Evolutionary conservation across 192 early-diverging fungal genomes (phyloP).

Genomic region (Umbelopsis vinacea): DNA sequence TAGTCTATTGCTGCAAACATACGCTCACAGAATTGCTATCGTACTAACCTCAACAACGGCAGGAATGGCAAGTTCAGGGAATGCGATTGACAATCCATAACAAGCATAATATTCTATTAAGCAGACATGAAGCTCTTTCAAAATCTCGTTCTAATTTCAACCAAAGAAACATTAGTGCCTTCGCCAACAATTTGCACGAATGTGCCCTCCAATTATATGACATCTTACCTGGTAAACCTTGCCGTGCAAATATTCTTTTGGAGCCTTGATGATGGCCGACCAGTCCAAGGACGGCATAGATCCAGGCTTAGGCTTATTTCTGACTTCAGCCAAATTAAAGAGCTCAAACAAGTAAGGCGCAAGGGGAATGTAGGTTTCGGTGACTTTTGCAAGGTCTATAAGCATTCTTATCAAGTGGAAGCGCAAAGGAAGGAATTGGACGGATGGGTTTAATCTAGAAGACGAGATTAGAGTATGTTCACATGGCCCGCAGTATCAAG

Average conservation of each 20-base stretch:
- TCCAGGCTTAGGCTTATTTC: conserved; percentile 64
- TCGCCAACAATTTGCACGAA: not conserved
- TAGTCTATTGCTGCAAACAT: not conserved
- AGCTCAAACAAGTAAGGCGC: conserved; percentile 85
- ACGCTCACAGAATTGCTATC: not conserved
- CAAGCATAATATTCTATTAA: conserved; percentile 81
- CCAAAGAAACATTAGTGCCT: too few relatives aligned
- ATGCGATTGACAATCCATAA: conserved; percentile 83
- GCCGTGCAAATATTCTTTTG: conserved; percentile 82
- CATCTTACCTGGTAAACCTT: conserved; percentile 67
- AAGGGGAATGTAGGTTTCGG: conserved; percentile 84
- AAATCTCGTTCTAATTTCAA: conserved; percentile 60
- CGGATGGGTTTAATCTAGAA: conserved; percentile 75
- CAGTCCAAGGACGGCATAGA: conserved; percentile 86
- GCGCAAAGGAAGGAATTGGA: conserved; percentile 89
- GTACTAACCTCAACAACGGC: conserved; percentile 70
- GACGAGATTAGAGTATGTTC: not conserved
- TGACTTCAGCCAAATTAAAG: conserved; percentile 72
- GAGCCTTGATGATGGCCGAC: conserved; percentile 74
- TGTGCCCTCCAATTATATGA: not conserved
- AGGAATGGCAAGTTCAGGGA: conserved; percentile 92
- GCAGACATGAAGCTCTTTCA: conserved; percentile 71
- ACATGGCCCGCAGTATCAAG: not conserved
- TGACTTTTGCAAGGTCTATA: conserved; percentile 71
- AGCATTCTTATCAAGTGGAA: conserved; percentile 82